Evolutionary conservation across 768 basidiomycete species (phyloP).

Genomic region (Podaxis rugospora): DNA sequence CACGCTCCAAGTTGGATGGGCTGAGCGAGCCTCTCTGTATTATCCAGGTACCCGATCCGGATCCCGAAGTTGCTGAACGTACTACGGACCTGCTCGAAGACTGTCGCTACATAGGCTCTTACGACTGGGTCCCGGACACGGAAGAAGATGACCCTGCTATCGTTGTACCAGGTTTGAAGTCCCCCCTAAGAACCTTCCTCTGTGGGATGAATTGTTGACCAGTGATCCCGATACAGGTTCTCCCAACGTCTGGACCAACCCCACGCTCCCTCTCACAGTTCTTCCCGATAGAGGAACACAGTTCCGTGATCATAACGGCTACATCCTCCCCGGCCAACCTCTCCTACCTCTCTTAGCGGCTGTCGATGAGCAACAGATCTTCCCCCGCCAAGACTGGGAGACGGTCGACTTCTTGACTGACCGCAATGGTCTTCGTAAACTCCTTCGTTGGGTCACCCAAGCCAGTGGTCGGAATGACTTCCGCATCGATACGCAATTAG

Average conservation of each 20-base stretch:
- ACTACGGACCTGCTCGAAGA: constrained; percentile 23
- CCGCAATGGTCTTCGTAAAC: constrained; percentile 60
- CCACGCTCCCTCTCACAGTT: constrained; percentile 44
- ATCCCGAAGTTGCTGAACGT: background rate
- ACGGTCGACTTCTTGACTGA: constrained; percentile 52
- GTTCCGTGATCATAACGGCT: constrained; percentile 57
- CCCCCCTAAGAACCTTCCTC: no score
- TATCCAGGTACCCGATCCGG: background rate
- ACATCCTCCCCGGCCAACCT: constrained; percentile 28
- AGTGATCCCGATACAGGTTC: constrained; percentile 37
- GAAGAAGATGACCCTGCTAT: constrained; percentile 41
- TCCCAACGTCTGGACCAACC: constrained; percentile 52
- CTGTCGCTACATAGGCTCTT: constrained; percentile 42
- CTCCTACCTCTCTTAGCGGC: constrained; percentile 57
- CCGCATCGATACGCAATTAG: constrained; percentile 65
- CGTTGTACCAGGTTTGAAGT: constrained; percentile 37
- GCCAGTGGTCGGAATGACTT: constrained; percentile 40
- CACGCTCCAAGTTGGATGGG: background rate
- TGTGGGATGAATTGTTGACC: background rate
- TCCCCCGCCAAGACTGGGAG: constrained; percentile 34
- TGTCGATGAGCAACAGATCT: constrained; percentile 35
- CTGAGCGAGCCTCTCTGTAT: background rate
- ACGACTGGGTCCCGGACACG: constrained; percentile 40
- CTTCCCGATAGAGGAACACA: constrained; percentile 44
- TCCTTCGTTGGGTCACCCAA: constrained; percentile 47